Evolutionary conservation across 768 basidiomycete genomes (phyloP), one percentile per base, ranked within the genome.

Genomic region (Brasilioporus rufonigricans): DNA sequence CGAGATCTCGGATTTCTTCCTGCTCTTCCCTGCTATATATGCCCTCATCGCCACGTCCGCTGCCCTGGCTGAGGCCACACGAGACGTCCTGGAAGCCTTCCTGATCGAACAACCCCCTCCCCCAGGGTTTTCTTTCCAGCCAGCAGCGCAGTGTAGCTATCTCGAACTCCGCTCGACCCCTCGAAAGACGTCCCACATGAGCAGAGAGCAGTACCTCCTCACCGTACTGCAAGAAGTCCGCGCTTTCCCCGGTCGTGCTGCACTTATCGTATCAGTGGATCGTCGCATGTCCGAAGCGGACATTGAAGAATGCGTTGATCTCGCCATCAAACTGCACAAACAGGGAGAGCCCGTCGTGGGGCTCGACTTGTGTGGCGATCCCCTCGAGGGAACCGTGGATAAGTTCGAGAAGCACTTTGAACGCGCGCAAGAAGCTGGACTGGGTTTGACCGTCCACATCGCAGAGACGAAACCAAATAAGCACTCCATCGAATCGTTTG

Each of bases 111-210:
- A 61, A 21, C 59, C 60, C 16, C 54, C 66, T 14, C 66, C 66
- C 3, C 2, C 58, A 16, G 69, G 59, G 10, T 70, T 46, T 75
- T 75, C 35, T 71, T 67, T 56, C 43, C 45, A 48, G 13, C 57
- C 61, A 21, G 76, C 23, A 57, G 76, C 84, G 0, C 80, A 89
- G 50, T 91, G 86, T 55, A 70, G 71, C 5, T 91, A 91, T 64
- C 75, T 94, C 32, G 92, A 93, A 64, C 78, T 93, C n/a, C 83
- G 92, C n/a, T 85, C 84, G 11, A 92, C 88, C 0, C 92, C 91
- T 0, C 78, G 85, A 41, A 72, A 65, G 64, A 88, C 83, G 0
- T 52, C 67, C 0, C 59, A 75, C 5, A 89, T 92, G 86, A 76
- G 74, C 8, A 74, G 84, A 10, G 69, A 76, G 53, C 66, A 74